Conservation (phyloP, 768 basidiomycete species). For the Pleurotus eryngii region DNA sequence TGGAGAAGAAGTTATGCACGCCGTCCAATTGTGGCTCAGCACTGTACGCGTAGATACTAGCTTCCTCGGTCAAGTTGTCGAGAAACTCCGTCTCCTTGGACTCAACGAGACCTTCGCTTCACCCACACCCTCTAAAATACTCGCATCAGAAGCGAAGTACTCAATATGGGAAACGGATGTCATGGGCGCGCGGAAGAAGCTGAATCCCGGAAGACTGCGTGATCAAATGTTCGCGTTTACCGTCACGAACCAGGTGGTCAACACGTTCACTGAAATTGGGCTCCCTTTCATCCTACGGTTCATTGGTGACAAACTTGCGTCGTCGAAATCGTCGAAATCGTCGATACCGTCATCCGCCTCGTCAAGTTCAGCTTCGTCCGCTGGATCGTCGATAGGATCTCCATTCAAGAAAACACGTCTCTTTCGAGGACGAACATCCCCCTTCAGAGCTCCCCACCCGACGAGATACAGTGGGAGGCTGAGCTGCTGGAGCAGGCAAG, state of each 20-base stretch:
- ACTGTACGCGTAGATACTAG: background rate
- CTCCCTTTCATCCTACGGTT: slow-evolving; percentile 75
- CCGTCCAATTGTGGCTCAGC: slow-evolving; percentile 38
- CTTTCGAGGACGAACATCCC: slow-evolving; percentile 62
- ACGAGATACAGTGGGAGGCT: slow-evolving; percentile 61
- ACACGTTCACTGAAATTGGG: slow-evolving; percentile 75
- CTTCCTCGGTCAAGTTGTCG: background rate
- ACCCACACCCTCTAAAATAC: background rate
- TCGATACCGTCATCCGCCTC: background rate
- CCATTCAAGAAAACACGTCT: slow-evolving; percentile 64
- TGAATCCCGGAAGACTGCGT: slow-evolving; percentile 68
- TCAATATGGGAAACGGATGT: slow-evolving; percentile 53
- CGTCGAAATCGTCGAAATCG: slow-evolving; percentile 35
- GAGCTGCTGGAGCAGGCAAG: slow-evolving; percentile 79
- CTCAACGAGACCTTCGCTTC: slow-evolving; percentile 3
- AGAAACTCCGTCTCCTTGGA: background rate
- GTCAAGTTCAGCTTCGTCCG: background rate
- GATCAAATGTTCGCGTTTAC: slow-evolving; percentile 93
- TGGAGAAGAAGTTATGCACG: slow-evolving; percentile 77
- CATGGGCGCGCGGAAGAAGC: slow-evolving; percentile 48
- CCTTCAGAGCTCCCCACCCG: slow-evolving; percentile 19
- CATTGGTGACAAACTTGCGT: slow-evolving; percentile 41
- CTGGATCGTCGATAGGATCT: slow-evolving; percentile 10
- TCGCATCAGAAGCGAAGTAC: background rate
- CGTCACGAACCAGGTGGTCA: slow-evolving; percentile 84